Conservation (phyloP, 169 alveolate genomes). For the Babesia divergens region DNA sequence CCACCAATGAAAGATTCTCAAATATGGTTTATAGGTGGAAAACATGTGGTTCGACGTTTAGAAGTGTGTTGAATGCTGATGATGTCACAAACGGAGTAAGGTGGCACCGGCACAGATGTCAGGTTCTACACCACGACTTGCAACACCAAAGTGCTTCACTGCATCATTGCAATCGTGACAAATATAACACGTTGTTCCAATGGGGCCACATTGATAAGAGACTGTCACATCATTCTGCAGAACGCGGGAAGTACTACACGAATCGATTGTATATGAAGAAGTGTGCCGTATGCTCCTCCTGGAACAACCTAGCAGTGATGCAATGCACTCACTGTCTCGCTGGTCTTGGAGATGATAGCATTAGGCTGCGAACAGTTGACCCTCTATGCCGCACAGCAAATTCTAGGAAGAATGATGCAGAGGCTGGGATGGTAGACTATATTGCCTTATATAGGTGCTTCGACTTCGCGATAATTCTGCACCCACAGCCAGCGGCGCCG, state of each 20-base stretch:
- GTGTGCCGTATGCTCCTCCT: constrained; percentile 41
- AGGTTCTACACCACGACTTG: too few relatives aligned
- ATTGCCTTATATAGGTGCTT: constrained; percentile 38
- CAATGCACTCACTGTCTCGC: constrained; percentile 43
- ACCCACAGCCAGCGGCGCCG: constrained; percentile 47
- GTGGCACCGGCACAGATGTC: neutral
- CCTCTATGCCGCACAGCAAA: constrained; percentile 43
- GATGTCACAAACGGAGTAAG: neutral
- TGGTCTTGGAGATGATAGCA: constrained; percentile 39
- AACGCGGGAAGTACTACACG: constrained; percentile 48
- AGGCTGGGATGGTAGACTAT: neutral
- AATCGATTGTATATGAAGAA: constrained; percentile 60
- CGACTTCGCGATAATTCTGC: constrained; percentile 49
- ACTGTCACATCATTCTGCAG: constrained; percentile 52
- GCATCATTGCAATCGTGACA: too few relatives aligned
- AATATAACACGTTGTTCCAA: too few relatives aligned
- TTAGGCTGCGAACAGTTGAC: constrained; percentile 50
- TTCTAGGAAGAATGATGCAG: constrained; percentile 12
- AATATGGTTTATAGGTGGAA: too few relatives aligned
- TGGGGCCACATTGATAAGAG: constrained; percentile 1
- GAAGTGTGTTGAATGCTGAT: too few relatives aligned
- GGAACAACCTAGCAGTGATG: constrained; percentile 39
- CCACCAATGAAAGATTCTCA: too few relatives aligned
- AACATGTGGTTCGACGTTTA: too few relatives aligned
- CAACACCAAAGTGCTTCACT: too few relatives aligned